Conservation (phyloP, 2,329 filamentous ascomycete genomes). For the Cladophialophora immunda region DNA sequence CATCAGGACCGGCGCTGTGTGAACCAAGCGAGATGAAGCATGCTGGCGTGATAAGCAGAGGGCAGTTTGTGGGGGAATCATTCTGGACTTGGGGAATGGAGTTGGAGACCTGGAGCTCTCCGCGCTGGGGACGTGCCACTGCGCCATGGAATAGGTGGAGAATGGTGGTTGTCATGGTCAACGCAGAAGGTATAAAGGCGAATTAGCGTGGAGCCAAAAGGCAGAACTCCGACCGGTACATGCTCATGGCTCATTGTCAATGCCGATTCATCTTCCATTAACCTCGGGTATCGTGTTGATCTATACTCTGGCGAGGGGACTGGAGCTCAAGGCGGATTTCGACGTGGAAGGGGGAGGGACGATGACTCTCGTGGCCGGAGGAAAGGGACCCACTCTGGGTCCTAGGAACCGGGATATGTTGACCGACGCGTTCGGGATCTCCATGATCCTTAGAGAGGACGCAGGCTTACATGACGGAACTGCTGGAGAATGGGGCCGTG, state of each 20-base stretch:
- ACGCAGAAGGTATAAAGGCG: slow-evolving; percentile 5
- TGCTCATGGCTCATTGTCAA: slow-evolving; percentile 4
- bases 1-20: background rate
- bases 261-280: slow-evolving; percentile 13
- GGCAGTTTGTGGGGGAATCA: slow-evolving; percentile 23
- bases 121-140: slow-evolving; percentile 12
- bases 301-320: no score
- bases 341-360: no score
- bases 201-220: no score
- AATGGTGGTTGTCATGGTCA: no score
- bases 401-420: no score
- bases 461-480: no score
- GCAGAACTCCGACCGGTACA: slow-evolving; percentile 12
- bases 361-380: no score
- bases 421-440: no score
- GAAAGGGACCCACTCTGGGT: no score
- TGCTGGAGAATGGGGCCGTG: no score
- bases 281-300: slow-evolving; percentile 22
- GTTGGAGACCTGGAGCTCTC: slow-evolving; percentile 19
- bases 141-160: slow-evolving; percentile 1
- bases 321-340: no score
- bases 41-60: slow-evolving; percentile 9
- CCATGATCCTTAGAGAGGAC: no score
- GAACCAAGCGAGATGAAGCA: slow-evolving; percentile 13
- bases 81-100: slow-evolving; percentile 17